Percentiles rank a stretch among this genome's conserved stretches.
Conservation (phyloP, 768 basidiomycete genomes). For the Porphyrellus cyaneotinctus region DNA sequence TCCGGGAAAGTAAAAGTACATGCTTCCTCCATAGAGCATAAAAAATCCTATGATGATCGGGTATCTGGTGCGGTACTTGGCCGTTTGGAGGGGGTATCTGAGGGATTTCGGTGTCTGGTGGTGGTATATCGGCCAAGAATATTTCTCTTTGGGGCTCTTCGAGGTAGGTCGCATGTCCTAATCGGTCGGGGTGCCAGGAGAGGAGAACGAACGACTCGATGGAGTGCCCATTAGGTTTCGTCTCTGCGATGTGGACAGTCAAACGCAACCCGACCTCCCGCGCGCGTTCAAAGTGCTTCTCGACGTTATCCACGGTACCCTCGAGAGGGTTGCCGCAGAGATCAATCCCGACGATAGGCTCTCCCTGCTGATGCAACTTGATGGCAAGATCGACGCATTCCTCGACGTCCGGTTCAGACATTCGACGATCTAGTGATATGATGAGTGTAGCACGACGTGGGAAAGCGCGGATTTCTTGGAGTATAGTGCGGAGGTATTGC, state of each 20-base stretch:
- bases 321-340: constrained; percentile 71
- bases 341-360: constrained; percentile 73
- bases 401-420: constrained; percentile 45
- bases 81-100: constrained; percentile 19
- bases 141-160: constrained; percentile 49
- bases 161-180: constrained; percentile 83
- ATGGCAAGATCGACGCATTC: constrained; percentile 60
- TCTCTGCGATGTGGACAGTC: constrained; percentile 86
- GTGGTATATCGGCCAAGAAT: constrained; percentile 39
- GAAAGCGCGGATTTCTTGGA: constrained; percentile 62
- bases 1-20: constrained; percentile 17
- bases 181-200: constrained; percentile 57
- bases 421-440: constrained; percentile 72
- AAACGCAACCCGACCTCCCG: constrained; percentile 59
- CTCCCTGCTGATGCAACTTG: constrained; percentile 49
- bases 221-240: constrained; percentile 51
- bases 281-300: constrained; percentile 48
- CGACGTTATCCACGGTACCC: constrained; percentile 54
- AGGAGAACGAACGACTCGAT: constrained; percentile 61
- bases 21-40: constrained; percentile 24
- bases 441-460: constrained; percentile 54
- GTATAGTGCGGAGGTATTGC: constrained; percentile 61
- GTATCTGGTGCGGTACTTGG: constrained; percentile 18
- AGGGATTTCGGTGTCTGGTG: constrained; percentile 12
- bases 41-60: constrained; percentile 22